Evolutionary conservation across 2,329 filamentous ascomycete genomes (phyloP), one percentile per base, ranked within the genome.

Genomic region (Neofusicoccum ribis): DNA sequence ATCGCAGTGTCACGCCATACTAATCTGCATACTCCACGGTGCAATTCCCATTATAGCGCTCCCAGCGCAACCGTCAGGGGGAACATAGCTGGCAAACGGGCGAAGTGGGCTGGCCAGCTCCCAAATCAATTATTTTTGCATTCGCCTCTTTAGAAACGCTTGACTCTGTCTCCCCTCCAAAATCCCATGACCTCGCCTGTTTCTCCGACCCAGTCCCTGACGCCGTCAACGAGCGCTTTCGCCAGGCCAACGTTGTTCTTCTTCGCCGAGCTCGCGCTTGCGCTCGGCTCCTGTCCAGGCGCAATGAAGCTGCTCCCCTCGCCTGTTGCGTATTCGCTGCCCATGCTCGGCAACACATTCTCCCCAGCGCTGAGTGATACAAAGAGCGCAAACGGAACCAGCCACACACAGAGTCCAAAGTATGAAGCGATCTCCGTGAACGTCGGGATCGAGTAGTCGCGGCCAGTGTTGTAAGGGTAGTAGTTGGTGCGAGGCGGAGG

Each of bases 341-440:
- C 92, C 86, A 97, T 97, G 7, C 89, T 96, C 0, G 95, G 95
- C 60, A 99, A 81, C 3, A 98, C 92, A 74, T 98, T 98, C 74
- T 99, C 95, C 63, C 93, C 92, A 0, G 95, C 95, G 17, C 92
- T 96, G 47, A 99, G 80, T 72, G 91, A 96, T 59, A 99, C 94
- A 74, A 99, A 99, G 14, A 99, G 84, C 15, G 93, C 89, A 75
- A 99, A 99, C 0, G 95, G 95, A 0, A 98, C 91, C 1, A 99
- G 84, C 95, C 95, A 99, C 0, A 99, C 93, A 72, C 93, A 97
- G 2, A 99, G 83, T 0, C 95, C 95, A 74, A 99, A 99, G 79
- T 95, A 99, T 0, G 92, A 94, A 0, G 95, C 93, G 50, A 98
- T 95, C 80, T 98, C 92, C 17, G 92, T 93, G 77, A 99, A 99